Evolutionary conservation across 495 filamentous ascomycete species (phyloP).

Genomic region (Saxophila tyrrhenica): DNA sequence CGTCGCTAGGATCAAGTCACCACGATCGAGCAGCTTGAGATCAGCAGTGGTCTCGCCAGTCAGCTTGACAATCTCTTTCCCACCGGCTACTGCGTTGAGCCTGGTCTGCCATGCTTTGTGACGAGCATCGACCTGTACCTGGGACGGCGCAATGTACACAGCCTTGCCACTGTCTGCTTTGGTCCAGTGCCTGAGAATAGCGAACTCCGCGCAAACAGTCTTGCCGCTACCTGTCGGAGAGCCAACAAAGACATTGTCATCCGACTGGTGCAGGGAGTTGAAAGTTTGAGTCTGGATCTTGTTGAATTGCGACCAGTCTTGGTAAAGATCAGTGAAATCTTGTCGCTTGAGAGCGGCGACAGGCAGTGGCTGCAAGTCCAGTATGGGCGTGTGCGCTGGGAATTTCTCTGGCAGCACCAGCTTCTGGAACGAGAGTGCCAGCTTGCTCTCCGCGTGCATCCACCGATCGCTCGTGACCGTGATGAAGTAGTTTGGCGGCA

Average conservation of each 20-base stretch:
- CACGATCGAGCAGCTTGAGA: conserved; percentile 74
- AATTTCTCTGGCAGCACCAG: conserved; percentile 91
- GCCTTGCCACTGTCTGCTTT: conserved; percentile 59
- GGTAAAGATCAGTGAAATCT: conserved; percentile 73
- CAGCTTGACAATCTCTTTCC: conserved; percentile 88
- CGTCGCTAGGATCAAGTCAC: conserved; percentile 87
- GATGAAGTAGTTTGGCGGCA: conserved; percentile 98
- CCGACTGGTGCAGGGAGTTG: conserved; percentile 76
- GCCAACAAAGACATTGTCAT: conserved; percentile 88
- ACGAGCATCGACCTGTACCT: conserved; percentile 76
- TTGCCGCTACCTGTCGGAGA: conserved; percentile 89
- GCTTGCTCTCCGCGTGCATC: conserved; percentile 94
- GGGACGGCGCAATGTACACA: conserved; percentile 92
- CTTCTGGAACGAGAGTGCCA: conserved; percentile 90
- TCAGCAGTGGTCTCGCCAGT: conserved; percentile 89
- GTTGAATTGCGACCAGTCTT: conserved; percentile 82
- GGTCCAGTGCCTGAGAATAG: conserved; percentile 79
- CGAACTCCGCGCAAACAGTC: conserved; percentile 92
- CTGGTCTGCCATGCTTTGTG: conserved; percentile 75
- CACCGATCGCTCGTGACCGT: conserved; percentile 87
- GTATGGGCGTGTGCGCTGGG: conserved; percentile 77
- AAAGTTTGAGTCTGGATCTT: conserved; percentile 96
- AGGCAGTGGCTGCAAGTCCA: conserved; percentile 84
- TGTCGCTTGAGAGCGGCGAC: conserved; percentile 76
- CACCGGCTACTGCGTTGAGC: conserved; percentile 58